phyloP scores from a whole-genome alignment of 2,329 filamentous ascomycete genomes.

The Arthrobotrys conoides region DNA sequence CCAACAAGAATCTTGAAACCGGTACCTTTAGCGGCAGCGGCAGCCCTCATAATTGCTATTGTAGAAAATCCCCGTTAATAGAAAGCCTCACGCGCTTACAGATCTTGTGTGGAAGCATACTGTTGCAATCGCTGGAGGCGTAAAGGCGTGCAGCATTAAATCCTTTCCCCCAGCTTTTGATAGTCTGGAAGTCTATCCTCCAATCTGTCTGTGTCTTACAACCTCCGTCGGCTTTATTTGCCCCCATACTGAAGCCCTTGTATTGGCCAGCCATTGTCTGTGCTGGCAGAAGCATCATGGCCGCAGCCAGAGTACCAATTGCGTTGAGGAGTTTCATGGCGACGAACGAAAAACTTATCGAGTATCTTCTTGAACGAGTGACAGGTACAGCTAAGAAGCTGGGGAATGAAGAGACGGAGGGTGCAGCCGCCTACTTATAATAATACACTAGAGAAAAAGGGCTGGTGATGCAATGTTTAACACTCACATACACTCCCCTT shows the following conservation, averaged over 20 bases:
- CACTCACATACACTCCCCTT: neutral
- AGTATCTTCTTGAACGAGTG: neutral
- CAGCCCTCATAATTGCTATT: slow-evolving; percentile 38
- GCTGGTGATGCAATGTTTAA: slow-evolving; percentile 4
- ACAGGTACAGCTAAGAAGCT: neutral
- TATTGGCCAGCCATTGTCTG: slow-evolving; percentile 38
- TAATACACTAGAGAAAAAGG: neutral
- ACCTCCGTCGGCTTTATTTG: slow-evolving; percentile 64
- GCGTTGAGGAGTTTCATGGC: slow-evolving; percentile 31
- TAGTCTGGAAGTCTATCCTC: slow-evolving; percentile 66
- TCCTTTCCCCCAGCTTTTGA: slow-evolving; percentile 64
- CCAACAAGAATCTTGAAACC: slow-evolving; percentile 49
- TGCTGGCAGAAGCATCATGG: slow-evolving; percentile 44
- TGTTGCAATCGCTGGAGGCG: slow-evolving; percentile 77
- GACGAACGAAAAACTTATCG: slow-evolving; percentile 3
- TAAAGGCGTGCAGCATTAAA: slow-evolving; percentile 71
- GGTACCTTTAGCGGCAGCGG: slow-evolving; percentile 19
- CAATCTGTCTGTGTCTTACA: slow-evolving; percentile 67
- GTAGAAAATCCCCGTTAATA: slow-evolving; percentile 15
- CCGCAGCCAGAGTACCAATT: slow-evolving; percentile 19
- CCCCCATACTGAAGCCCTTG: slow-evolving; percentile 55
- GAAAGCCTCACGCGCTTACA: neutral
- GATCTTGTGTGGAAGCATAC: slow-evolving; percentile 8
- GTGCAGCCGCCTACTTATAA: slow-evolving; percentile 12
- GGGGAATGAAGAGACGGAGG: neutral